Conservation (phyloP, 306 rosid genomes). For the Astragalus membranaceus region DNA sequence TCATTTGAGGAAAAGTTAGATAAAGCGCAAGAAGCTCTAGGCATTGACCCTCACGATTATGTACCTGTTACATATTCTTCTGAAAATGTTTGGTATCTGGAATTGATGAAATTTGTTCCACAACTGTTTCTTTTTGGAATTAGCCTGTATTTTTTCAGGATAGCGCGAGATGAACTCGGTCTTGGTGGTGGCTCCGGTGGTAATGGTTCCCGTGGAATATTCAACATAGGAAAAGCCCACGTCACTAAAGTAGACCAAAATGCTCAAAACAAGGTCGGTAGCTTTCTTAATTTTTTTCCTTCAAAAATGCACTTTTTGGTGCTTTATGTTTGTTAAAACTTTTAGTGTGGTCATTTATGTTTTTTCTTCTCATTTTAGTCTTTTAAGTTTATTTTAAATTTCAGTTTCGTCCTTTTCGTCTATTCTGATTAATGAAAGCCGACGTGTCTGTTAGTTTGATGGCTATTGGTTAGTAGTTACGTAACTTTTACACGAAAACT, state of each 20-base stretch:
- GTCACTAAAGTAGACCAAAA: conserved; percentile 82
- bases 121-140: conserved; percentile 62
- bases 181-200: conserved; percentile 66
- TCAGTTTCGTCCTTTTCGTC: no score
- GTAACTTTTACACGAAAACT: no score
- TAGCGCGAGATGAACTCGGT: conserved; percentile 80
- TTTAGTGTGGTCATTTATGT: no score
- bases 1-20: conserved; percentile 94
- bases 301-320: not conserved
- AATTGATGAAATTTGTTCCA: conserved; percentile 68
- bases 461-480: no score
- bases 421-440: no score
- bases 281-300: conserved; percentile 2
- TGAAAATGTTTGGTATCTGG: conserved; percentile 70
- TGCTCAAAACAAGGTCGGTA: conserved; percentile 73
- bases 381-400: no score
- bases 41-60: conserved; percentile 16
- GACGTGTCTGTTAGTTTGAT: no score
- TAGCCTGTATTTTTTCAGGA: conserved; percentile 32
- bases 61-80: not conserved
- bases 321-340: no score
- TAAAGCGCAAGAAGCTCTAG: conserved; percentile 83
- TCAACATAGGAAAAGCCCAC: conserved; percentile 18
- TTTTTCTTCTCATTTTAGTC: no score
- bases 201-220: conserved; percentile 80